Evolutionary conservation across 208 protist species (phyloP), one percentile per base, ranked within the genome.

Genomic region (Novymonas esmeraldas): DNA sequence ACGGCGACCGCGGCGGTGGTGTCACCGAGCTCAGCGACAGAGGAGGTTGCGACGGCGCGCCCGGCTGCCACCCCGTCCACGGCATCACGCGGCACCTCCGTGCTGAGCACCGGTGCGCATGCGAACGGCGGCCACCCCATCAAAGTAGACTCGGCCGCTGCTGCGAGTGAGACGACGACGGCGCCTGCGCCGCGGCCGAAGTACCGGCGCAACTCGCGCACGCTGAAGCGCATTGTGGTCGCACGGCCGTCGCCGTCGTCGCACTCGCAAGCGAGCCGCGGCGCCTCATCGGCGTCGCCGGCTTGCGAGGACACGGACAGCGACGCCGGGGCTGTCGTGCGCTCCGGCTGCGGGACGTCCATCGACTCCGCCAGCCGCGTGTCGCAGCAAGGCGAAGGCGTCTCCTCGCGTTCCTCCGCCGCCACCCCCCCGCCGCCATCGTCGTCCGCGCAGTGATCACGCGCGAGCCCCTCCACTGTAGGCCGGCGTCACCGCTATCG

Each of bases 151-250:
- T n/a, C n/a, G n/a, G n/a, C n/a, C n/a, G n/a, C n/a, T n/a, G n/a
- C n/a, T n/a, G 16, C 18, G 52, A 29, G 3, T 24, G 26, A 38
- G 46, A 9, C 6, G 13, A 20, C n/a, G 24, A 20, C 4, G 31
- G 11, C 18, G 18, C 11, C 33, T 20, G 16, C 2, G 22, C 26
- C 41, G 18, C 24, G 46, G 28, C 26, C n/a, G 20, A 75, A 63
- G 59, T 61, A 75, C 45, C 69, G 62, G 7, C 69, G 61, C 24
- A 20, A 75, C 26, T 13, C 69, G n/a, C 60, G 55, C 13, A 75
- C 69, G 42, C 55, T 69, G 38, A 55, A 56, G 45, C 69, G 69
- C 26, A 69, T 75, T 24, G 38, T 56, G 29, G 69, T 62, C 16
- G 10, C 13, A 24, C 69, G 55, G 7, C 59, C 67, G 11, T 66